These are phyloP conservation scores for Fusarium proliferatum DNA, from an alignment of 2,329 filamentous ascomycete genomes.

Conservation along the genomic window DNA sequence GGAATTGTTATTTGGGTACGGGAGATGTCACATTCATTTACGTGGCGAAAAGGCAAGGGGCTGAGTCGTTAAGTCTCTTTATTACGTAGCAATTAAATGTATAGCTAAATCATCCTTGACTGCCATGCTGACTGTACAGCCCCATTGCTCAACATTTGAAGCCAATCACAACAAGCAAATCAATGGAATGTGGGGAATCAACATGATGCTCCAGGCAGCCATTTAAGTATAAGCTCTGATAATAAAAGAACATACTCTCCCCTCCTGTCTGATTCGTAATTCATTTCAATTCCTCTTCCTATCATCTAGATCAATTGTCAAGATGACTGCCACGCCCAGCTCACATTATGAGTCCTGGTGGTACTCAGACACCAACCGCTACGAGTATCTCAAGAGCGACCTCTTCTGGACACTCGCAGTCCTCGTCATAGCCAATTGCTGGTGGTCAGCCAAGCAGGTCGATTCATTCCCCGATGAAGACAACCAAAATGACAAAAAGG, in stretches of 20 bases:
- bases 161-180: background rate
- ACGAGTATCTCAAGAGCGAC: slow-evolving; percentile 29
- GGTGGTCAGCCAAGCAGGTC: slow-evolving; percentile 17
- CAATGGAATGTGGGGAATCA: background rate
- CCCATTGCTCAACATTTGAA: background rate
- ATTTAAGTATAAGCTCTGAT: background rate
- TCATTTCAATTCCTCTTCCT: background rate
- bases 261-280: fast-evolving
- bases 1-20: fast-evolving
- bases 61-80: background rate
- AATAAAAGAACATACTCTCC: background rate
- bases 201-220: slow-evolving; percentile 1
- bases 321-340: background rate
- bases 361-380: slow-evolving; percentile 22
- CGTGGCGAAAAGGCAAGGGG: fast-evolving
- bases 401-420: slow-evolving; percentile 25
- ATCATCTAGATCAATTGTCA: background rate
- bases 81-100: background rate
- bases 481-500: fast-evolving
- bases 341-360: background rate
- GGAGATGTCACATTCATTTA: background rate
- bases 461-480: background rate
- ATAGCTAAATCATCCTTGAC: too few relatives aligned
- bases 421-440: slow-evolving; percentile 13
- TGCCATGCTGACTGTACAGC: background rate